Percentiles rank a stretch among this genome's conserved stretches.
Evolutionary conservation across 176 grass and related monocot species (phyloP).

Genomic region (Areca catechu): DNA sequence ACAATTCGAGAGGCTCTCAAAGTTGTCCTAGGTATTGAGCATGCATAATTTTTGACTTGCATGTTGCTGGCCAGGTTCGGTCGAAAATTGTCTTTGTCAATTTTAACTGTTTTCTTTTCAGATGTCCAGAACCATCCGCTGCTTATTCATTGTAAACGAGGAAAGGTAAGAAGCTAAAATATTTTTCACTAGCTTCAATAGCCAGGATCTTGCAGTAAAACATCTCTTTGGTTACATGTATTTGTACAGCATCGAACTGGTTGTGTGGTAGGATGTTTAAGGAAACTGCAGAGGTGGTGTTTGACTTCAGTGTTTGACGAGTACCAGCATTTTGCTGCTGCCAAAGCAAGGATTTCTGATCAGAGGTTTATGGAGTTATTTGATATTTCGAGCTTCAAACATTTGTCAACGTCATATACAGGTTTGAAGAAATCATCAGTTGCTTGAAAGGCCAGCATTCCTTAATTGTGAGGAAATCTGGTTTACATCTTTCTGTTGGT

Average conservation of each 20-base stretch:
- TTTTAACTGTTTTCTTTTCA: conserved; percentile 18
- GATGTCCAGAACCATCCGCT: conserved; percentile 71
- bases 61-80: conserved; percentile 8
- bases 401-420: not conserved
- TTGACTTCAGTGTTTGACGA: conserved; percentile 70
- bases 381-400: conserved; percentile 56
- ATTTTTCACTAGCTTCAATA: too few relatives aligned
- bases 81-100: not conserved
- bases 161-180: conserved; percentile 38
- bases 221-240: not conserved
- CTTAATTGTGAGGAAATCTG: not conserved
- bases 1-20: conserved; percentile 68
- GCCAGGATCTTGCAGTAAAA: too few relatives aligned
- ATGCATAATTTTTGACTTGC: too few relatives aligned
- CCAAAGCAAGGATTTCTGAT: conserved; percentile 68
- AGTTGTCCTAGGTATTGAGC: conserved; percentile 59
- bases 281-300: conserved; percentile 78
- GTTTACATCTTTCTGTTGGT: not conserved
- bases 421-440: not conserved
- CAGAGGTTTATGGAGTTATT: conserved; percentile 87
- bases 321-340: conserved; percentile 72
- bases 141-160: conserved; percentile 92
- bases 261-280: conserved; percentile 74
- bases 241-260: conserved; percentile 79
- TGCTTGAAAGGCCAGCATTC: not conserved